Percentiles rank a stretch among this genome's conserved stretches.
phyloP scores from a whole-genome alignment of 1,284 basidiomycete species.

The Xerocomus amazonicus region DNA sequence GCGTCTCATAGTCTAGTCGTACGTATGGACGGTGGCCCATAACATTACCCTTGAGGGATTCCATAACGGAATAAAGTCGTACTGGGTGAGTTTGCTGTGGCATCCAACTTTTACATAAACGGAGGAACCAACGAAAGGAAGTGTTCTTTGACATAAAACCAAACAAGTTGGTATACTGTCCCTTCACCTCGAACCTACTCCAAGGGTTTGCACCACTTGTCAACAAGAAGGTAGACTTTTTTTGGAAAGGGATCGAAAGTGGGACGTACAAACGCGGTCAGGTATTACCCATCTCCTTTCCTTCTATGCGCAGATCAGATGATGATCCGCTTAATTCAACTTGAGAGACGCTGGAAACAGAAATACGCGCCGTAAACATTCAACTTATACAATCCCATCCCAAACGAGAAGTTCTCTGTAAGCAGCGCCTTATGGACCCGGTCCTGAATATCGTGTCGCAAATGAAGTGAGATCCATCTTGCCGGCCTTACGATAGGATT shows the following conservation, averaged over 20 bases:
- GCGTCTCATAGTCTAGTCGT: no score
- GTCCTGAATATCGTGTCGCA: constrained; percentile 16
- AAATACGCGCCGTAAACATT: constrained; percentile 36
- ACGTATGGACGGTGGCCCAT: no score
- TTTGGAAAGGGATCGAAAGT: constrained; percentile 51
- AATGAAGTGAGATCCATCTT: constrained; percentile 32
- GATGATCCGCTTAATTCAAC: no score
- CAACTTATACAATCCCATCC: constrained; percentile 36
- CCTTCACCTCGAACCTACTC: no score
- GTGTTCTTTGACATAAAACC: no score
- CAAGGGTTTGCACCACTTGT: constrained; percentile 39
- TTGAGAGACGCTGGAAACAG: constrained; percentile 5
- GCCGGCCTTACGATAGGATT: constrained; percentile 32
- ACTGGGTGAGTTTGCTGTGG: no score
- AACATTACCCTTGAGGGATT: no score
- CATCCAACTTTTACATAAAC: no score
- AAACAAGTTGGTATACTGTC: no score
- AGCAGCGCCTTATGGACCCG: constrained; percentile 28
- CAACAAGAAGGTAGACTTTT: constrained; percentile 69
- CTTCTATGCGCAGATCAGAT: constrained; percentile 4
- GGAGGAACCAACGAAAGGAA: no score
- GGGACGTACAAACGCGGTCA: constrained; percentile 48
- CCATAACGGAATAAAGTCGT: no score
- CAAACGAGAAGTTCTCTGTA: constrained; percentile 34
- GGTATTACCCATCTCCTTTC: constrained; percentile 35